Evolutionary conservation across 306 rosid species (phyloP).

Genomic region (Cucurbita pepo): DNA sequence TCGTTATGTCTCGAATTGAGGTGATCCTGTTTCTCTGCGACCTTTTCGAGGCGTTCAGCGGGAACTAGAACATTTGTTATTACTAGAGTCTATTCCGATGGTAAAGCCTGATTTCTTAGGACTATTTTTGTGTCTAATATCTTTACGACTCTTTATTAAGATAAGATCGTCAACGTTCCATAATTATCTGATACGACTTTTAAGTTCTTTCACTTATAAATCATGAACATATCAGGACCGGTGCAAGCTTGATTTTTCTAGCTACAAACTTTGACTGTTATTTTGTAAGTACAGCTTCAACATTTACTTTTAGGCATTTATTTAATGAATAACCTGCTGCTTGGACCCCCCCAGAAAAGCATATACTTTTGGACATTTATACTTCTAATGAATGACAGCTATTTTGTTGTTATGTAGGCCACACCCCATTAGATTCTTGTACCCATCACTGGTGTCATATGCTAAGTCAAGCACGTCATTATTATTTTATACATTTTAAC

Average conservation of each 20-base stretch:
- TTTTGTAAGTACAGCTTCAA: neutral
- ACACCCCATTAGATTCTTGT: neutral
- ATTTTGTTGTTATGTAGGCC: neutral
- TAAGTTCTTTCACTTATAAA: neutral
- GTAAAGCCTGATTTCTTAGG: neutral
- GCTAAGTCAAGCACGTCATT: neutral
- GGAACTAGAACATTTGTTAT: neutral
- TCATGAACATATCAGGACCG: neutral
- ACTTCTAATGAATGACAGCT: neutral
- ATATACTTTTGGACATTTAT: neutral
- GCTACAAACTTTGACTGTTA: conserved; percentile 2
- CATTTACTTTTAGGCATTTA: neutral
- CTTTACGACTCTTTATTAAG: neutral
- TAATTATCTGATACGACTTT: neutral
- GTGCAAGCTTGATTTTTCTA: neutral
- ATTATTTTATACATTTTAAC: neutral
- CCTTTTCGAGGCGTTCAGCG: neutral
- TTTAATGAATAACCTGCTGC: too few relatives aligned
- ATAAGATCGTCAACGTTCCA: neutral
- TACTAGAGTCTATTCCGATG: neutral
- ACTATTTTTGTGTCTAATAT: neutral
- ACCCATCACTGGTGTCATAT: neutral
- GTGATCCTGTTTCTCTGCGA: neutral
- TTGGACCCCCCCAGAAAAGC: neutral
- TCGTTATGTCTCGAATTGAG: neutral